Conservation (phyloP, 495 filamentous ascomycete genomes). For the Xylaria curta region DNA sequence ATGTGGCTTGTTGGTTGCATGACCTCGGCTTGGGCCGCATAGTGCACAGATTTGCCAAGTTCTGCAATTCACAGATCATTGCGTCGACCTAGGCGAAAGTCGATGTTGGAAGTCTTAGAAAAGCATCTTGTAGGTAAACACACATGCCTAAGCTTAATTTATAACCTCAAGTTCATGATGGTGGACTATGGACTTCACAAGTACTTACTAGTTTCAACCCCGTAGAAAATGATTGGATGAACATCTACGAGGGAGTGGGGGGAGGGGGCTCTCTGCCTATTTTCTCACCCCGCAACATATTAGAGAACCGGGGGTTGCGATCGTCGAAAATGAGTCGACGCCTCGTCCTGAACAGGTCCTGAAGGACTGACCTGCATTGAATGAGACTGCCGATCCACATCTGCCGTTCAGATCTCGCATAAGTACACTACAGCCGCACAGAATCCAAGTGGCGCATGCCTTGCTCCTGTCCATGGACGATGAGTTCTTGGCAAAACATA, state of each 20-base stretch:
- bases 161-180: background rate
- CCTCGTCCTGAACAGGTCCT: background rate
- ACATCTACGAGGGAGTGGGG: background rate
- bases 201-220: background rate
- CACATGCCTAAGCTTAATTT: too few relatives aligned
- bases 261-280: background rate
- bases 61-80: background rate
- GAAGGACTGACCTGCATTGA: background rate
- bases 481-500: background rate
- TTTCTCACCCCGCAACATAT: background rate
- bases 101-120: background rate
- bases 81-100: background rate
- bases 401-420: slow-evolving; percentile 25
- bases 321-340: slow-evolving; percentile 7
- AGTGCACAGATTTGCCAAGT: background rate
- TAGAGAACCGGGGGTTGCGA: background rate
- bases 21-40: background rate
- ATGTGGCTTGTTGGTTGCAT: background rate
- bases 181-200: background rate
- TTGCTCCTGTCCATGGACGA: slow-evolving; percentile 4
- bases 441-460: slow-evolving; percentile 15
- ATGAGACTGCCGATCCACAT: slow-evolving; percentile 22
- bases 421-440: slow-evolving; percentile 24
- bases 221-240: background rate
- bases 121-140: background rate